Percentiles rank a stretch among this genome's conserved stretches.
Conservation (phyloP, 1,284 basidiomycete genomes). For the Amylostereum areolatum region DNA sequence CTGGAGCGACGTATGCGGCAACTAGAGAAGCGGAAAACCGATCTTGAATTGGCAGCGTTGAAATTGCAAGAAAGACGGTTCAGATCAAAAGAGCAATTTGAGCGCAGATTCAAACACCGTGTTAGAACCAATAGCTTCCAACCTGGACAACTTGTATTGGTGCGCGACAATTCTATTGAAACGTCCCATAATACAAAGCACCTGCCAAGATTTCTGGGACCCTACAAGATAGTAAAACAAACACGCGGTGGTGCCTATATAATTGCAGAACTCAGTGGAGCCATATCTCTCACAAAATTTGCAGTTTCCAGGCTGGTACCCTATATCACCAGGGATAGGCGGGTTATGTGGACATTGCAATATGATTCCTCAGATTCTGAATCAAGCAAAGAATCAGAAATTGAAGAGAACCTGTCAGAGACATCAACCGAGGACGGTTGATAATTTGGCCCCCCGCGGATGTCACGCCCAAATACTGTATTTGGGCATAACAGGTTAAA, state of each 20-base stretch:
- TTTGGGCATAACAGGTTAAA: no score
- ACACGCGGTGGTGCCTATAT: conserved; percentile 24
- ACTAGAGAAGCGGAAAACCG: conserved; percentile 9
- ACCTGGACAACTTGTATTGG: conserved; percentile 20
- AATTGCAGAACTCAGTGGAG: conserved; percentile 8
- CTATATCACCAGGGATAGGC: conserved; percentile 4
- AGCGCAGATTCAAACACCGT: conserved; percentile 3
- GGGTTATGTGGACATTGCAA: no score
- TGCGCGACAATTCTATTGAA: conserved; percentile 21
- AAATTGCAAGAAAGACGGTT: conserved; percentile 7
- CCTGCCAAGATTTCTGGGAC: conserved; percentile 22
- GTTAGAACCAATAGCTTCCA: conserved; percentile 8
- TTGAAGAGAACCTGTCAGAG: no score
- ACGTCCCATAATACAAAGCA: conserved; percentile 17
- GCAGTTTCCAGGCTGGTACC: not conserved
- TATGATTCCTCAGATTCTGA: no score
- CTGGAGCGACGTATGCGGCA: conserved; percentile 12
- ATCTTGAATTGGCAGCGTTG: conserved; percentile 6
- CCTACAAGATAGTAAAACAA: conserved; percentile 19
- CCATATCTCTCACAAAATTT: not conserved
- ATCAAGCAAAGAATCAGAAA: no score
- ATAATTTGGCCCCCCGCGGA: no score
- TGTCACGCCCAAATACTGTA: no score
- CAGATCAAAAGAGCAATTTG: conserved; percentile 12
- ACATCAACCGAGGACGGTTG: no score